These are phyloP conservation scores for Climacium dendroides DNA, from an alignment of 225 moss, liverwort and hornwort species.

Conservation along the genomic window DNA sequence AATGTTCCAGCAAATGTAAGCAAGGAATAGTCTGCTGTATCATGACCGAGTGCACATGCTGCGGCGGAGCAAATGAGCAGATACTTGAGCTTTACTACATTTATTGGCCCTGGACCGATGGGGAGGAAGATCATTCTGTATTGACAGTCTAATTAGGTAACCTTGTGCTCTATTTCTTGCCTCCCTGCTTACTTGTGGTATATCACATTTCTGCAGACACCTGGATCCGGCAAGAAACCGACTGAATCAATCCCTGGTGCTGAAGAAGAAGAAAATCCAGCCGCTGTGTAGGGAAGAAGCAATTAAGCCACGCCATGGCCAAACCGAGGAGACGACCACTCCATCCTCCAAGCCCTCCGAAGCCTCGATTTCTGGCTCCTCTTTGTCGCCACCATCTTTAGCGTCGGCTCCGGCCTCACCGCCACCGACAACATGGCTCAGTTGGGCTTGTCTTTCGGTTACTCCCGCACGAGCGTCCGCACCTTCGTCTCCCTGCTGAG, in stretches of 20 bases:
- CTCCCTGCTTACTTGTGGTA: not conserved
- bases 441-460: constrained; percentile 40
- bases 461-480: not conserved
- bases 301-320: not conserved
- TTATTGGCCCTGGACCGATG: too few relatives aligned
- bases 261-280: not conserved
- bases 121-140: not conserved
- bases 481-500: constrained; percentile 47
- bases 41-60: not conserved
- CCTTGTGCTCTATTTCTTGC: too few relatives aligned
- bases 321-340: constrained; percentile 33
- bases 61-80: not conserved
- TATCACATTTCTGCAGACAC: not conserved
- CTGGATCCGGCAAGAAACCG: not conserved
- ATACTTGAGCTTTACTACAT: not conserved
- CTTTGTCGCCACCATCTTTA: constrained; percentile 32
- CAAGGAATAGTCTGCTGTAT: not conserved
- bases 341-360: constrained; percentile 12
- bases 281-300: not conserved
- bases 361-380: constrained; percentile 55
- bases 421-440: constrained; percentile 58
- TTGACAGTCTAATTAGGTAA: not conserved
- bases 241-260: not conserved
- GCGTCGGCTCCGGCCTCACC: constrained; percentile 46
- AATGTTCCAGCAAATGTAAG: not conserved